Base-by-base conservation (phyloP, 352 stramenopile species). In the Globisporangium cederbergense region DNA sequence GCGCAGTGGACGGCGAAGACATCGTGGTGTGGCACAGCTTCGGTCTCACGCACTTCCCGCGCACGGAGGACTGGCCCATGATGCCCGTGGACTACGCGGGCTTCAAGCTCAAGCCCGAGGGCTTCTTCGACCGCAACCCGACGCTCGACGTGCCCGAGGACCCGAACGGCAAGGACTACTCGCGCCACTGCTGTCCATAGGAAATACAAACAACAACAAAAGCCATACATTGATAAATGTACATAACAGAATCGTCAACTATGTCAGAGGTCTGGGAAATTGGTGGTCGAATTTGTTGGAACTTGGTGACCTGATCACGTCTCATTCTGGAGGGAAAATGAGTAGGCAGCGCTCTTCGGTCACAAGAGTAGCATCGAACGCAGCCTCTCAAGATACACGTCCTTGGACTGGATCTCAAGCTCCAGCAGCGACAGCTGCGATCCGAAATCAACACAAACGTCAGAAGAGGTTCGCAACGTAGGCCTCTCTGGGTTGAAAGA, bases 1-100 rank as follows among this genome's bases (percentile, higher is more conserved):
- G 82, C 3, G 71, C 66, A 14, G 64, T 93, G 1, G 67, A 86
- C 49, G 80, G 76, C 34, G 75, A 89, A 57, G 79, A 91, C 60
- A 72, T 93, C 57, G 79, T 93, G 25, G 57, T 91, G 11, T 93
- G 85, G 83, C 81, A 91, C 67, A 78, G 77, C 40, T 94, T 94
- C 62, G 85, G 80, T 0, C 71, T 91, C 4, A 81, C 74, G 25
- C 81, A 94, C 68, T 81, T 92, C 43, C 80, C 85, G 38, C 75
- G 81, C 13, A 70, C 76, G 0, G 86, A 94, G 72, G 82, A 89
- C 70, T 89, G 81, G 72, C 84, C 84, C 28, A 73, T 93, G 28
- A 93, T 95, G 84, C 80, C 79, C 7, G 83, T 84, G 43, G 85
- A 94, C 70, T 79, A 76, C 36, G 78, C 81, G 16, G 74, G 75